phyloP scores from a whole-genome alignment of 148 eudicot species.

The Spergularia marina region DNA sequence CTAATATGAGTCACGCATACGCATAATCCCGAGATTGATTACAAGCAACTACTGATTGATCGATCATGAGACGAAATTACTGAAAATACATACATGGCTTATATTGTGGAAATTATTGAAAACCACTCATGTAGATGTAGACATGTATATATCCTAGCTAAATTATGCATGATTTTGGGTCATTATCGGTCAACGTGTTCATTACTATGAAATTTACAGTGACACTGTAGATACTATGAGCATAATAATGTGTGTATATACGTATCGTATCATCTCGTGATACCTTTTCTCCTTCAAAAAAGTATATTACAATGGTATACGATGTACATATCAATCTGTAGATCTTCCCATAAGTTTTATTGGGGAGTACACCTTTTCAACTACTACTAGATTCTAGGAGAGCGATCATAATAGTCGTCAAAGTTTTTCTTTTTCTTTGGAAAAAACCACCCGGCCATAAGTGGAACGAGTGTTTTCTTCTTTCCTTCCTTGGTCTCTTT shows the following conservation, averaged over 20 bases:
- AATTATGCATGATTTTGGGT: too few relatives aligned
- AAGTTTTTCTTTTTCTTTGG: conserved; percentile 43
- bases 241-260: too few relatives aligned
- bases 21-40: not conserved
- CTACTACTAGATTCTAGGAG: conserved; percentile 8
- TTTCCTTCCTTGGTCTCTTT: conserved; percentile 43
- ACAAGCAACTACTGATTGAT: not conserved
- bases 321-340: not conserved
- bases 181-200: too few relatives aligned
- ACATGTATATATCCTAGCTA: too few relatives aligned
- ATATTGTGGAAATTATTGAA: too few relatives aligned
- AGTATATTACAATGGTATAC: not conserved
- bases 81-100: too few relatives aligned
- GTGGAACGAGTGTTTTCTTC: conserved; percentile 41
- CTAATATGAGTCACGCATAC: not conserved
- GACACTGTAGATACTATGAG: too few relatives aligned
- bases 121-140: too few relatives aligned
- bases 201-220: too few relatives aligned
- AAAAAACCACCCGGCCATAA: conserved; percentile 47
- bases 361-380: not conserved
- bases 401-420: conserved; percentile 11
- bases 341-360: not conserved
- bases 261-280: too few relatives aligned
- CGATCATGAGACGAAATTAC: too few relatives aligned
- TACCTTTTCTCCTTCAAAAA: too few relatives aligned